Evolutionary conservation across 768 basidiomycete species (phyloP), one percentile per base, ranked within the genome.

Genomic region (Termitomyces sp.): DNA sequence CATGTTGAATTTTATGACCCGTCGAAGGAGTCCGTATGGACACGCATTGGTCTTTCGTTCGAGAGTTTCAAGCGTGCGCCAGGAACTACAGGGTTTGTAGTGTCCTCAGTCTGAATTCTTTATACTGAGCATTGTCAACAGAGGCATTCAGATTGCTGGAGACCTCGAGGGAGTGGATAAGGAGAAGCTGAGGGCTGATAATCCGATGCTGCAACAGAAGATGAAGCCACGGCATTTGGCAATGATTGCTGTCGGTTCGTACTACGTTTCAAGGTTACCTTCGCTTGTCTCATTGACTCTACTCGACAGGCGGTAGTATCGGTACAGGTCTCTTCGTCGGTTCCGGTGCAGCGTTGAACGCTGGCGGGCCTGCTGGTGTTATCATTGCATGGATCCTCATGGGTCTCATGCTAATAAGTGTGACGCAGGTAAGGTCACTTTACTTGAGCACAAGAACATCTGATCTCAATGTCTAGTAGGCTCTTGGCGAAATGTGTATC

Each of bases 311-410:
- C 65, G 76, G 78, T n/a, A 74, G 72, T 65, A 79, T 78, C 38
- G 78, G 77, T 62, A 78, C 78, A 60, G 77, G 78, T 70, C 69
- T 79, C 6, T 79, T 79, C 63, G 78, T 79, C 46, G 77, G 77
- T 60, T 76, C 77, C 10, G 76, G 78, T 24, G 66, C 68, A 20
- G 74, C 76, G 24, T 65, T 79, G 24, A 65, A 67, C 30, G 62
- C 50, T 24, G 76, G 77, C 49, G 78, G 78, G 14, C 78, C 77
- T 16, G 77, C 74, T 56, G 77, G 72, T 47, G 64, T 79, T 49
- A 64, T 79, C 36, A 75, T 79, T 55, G 74, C 72, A 14, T 79
- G 76, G 76, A 65, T 76, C 60, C 65, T 78, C 47, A 76, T 77
- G 58, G 77, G 78, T 60, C 61, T 74, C 55, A 79, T 79, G 78